phyloP scores from a whole-genome alignment of 2,329 filamentous ascomycete species.

The Alternaria sp. region DNA sequence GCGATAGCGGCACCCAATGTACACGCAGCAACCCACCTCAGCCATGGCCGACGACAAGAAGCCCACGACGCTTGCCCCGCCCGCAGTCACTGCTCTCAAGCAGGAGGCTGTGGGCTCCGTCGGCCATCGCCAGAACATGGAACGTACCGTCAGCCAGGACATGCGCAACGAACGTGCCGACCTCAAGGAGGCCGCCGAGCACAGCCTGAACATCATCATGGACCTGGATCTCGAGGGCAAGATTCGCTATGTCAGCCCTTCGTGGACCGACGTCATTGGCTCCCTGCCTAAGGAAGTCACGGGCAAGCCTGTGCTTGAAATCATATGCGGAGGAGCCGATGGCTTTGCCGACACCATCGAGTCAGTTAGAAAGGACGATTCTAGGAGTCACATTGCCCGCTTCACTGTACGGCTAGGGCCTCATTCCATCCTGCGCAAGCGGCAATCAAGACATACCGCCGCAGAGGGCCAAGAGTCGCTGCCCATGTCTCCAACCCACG shows the following conservation, averaged over 20 bases:
- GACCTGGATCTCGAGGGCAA: slow-evolving; percentile 90
- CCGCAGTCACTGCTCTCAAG: slow-evolving; percentile 55
- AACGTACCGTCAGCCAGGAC: slow-evolving; percentile 78
- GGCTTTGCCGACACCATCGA: slow-evolving; percentile 86
- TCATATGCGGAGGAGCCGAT: slow-evolving; percentile 80
- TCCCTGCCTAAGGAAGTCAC: slow-evolving; percentile 76
- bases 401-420: slow-evolving; percentile 50
- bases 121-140: slow-evolving; percentile 55
- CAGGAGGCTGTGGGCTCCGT: slow-evolving; percentile 46
- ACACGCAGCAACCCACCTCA: slow-evolving; percentile 22
- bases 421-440: slow-evolving; percentile 45
- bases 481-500: slow-evolving; percentile 42
- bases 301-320: slow-evolving; percentile 78
- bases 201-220: slow-evolving; percentile 95
- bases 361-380: slow-evolving; percentile 86
- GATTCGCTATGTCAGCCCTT: slow-evolving; percentile 95
- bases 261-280: slow-evolving; percentile 93
- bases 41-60: slow-evolving; percentile 38
- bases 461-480: slow-evolving; percentile 40
- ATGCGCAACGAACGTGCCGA: slow-evolving; percentile 94
- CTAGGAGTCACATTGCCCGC: slow-evolving; percentile 79
- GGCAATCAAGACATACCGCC: slow-evolving; percentile 32
- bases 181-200: slow-evolving; percentile 92
- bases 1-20: slow-evolving; percentile 15
- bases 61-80: slow-evolving; percentile 51